Conservation (phyloP, 257 asterid species). For the Capsicum chinense region DNA sequence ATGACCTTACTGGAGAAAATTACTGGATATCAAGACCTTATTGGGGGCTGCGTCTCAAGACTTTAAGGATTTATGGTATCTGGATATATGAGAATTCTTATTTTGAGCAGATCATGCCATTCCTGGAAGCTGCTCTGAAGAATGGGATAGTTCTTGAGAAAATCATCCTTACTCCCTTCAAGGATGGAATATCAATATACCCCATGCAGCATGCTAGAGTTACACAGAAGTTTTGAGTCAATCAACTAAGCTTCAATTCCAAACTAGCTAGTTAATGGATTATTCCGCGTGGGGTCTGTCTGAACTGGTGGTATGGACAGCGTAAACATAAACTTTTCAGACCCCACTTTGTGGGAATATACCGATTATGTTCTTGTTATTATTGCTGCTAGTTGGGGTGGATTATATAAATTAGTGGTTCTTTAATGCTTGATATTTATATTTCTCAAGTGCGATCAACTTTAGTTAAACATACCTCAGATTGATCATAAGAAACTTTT, state of each 20-base stretch:
- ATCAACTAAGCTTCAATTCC: not conserved
- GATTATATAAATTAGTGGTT: no score
- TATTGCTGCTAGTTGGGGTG: not conserved
- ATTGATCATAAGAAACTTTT: no score
- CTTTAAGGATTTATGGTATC: not conserved
- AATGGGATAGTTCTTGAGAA: not conserved
- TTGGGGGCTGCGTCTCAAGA: conserved; percentile 19
- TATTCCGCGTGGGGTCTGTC: no score
- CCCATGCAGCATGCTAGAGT: not conserved
- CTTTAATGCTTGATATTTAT: no score
- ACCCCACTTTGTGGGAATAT: no score
- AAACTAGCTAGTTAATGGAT: not conserved
- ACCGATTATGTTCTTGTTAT: no score
- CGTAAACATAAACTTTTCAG: no score
- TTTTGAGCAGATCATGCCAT: not conserved
- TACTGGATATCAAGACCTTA: conserved; percentile 29
- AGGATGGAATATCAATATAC: no score
- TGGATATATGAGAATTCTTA: not conserved
- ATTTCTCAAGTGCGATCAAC: no score
- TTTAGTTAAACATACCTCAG: no score
- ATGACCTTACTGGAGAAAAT: not conserved
- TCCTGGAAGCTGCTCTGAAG: conserved; percentile 20
- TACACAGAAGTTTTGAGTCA: not conserved
- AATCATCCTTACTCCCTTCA: not conserved
- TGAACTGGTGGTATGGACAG: no score